These are phyloP conservation scores for Thraustochytrium striatum DNA, from an alignment of 352 stramenopile genomes.

Conservation along the genomic window DNA sequence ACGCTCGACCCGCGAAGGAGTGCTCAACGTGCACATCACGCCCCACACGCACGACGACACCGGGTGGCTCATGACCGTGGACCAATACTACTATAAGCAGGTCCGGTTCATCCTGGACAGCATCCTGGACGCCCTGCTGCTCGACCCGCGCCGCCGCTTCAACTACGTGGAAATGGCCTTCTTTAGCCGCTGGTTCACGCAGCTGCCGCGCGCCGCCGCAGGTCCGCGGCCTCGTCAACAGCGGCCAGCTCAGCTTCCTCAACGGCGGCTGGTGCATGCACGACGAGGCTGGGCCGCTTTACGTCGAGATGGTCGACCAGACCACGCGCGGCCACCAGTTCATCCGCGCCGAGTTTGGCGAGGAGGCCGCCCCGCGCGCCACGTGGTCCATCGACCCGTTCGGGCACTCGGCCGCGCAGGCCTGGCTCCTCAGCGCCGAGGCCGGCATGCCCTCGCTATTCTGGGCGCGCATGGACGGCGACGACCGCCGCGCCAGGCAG, in stretches of 20 bases:
- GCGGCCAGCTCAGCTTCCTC: constrained; percentile 84
- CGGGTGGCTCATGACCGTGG: constrained; percentile 90
- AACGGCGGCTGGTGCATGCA: constrained; percentile 98
- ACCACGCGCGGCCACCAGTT: constrained; percentile 92
- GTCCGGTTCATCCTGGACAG: constrained; percentile 93
- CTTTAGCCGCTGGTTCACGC: constrained; percentile 92
- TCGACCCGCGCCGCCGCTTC: constrained; percentile 83
- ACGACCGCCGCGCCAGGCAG: constrained; percentile 54
- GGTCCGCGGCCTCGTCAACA: constrained; percentile 78
- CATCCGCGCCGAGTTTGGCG: constrained; percentile 84
- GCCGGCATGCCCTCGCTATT: constrained; percentile 93
- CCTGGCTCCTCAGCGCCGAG: constrained; percentile 69
- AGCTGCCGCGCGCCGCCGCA: constrained; percentile 66
- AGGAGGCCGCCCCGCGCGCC: constrained; percentile 76
- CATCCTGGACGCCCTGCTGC: constrained; percentile 73
- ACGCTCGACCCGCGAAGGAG: neutral
- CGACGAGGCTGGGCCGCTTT: constrained; percentile 92
- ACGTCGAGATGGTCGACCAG: constrained; percentile 96
- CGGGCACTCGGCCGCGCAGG: constrained; percentile 31
- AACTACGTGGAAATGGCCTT: constrained; percentile 91
- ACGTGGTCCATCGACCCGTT: constrained; percentile 97
- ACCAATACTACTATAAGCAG: constrained; percentile 87
- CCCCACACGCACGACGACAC: constrained; percentile 82
- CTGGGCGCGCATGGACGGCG: constrained; percentile 95
- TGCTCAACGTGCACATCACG: neutral